These are phyloP conservation scores for Panicum miliaceum DNA, from an alignment of 176 grass and related monocot species.

Conservation along the genomic window DNA sequence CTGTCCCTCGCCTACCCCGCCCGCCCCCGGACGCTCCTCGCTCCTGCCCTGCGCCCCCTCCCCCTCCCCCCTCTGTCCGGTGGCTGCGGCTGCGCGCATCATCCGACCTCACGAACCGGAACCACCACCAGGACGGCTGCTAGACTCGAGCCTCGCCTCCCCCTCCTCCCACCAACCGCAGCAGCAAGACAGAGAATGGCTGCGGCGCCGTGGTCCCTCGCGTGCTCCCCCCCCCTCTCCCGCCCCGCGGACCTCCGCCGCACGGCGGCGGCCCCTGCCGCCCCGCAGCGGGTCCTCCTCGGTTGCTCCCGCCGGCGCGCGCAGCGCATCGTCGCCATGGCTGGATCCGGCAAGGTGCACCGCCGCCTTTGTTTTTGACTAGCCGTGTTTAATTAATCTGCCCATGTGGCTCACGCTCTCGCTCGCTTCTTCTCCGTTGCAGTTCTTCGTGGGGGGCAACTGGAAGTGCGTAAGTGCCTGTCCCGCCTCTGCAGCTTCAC, in stretches of 20 bases:
- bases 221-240: constrained; percentile 58
- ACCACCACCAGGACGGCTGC: not conserved
- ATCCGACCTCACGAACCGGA: not conserved
- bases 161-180: constrained; percentile 37
- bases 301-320: constrained; percentile 56
- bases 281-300: constrained; percentile 58
- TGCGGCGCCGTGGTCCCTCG: constrained; percentile 72
- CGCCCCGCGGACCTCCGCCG: constrained; percentile 57
- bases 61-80: not conserved
- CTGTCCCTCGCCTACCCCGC: not conserved
- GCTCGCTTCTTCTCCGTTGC: constrained; percentile 26
- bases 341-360: constrained; percentile 92
- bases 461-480: constrained; percentile 96
- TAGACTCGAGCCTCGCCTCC: not conserved
- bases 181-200: not conserved
- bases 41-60: too few relatives aligned
- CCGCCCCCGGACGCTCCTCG: too few relatives aligned
- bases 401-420: not conserved
- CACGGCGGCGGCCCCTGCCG: constrained; percentile 11
- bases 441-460: constrained; percentile 99
- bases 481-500: constrained; percentile 12
- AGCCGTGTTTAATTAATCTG: not conserved
- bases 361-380: not conserved
- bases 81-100: constrained; percentile 24
- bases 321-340: constrained; percentile 85